These are phyloP conservation scores for Cornus florida DNA, from an alignment of 148 eudicot species.

Conservation along the genomic window DNA sequence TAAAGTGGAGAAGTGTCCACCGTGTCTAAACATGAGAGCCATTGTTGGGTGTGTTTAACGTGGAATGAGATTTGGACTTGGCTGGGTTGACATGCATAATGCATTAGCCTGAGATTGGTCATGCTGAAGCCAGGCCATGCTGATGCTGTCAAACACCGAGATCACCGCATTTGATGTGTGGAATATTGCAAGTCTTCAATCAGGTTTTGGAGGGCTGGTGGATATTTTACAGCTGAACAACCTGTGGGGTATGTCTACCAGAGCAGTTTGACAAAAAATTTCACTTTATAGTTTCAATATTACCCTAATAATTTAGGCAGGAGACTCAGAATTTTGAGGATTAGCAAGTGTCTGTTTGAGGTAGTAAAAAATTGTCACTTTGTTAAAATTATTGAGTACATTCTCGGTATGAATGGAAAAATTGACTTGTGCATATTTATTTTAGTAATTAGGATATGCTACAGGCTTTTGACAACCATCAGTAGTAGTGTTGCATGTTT, in stretches of 20 bases:
- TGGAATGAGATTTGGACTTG: conserved; percentile 9
- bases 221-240: conserved; percentile 17
- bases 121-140: conserved; percentile 33
- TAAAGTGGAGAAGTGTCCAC: conserved; percentile 27
- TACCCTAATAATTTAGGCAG: background rate
- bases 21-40: conserved; percentile 32
- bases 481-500: too few species aligned
- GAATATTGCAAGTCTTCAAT: conserved; percentile 5
- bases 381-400: background rate
- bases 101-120: conserved; percentile 38
- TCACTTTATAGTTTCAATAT: background rate
- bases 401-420: background rate
- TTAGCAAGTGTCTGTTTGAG: background rate
- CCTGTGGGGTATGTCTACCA: conserved; percentile 12
- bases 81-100: conserved; percentile 8
- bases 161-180: conserved; percentile 18
- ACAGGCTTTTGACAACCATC: too few species aligned
- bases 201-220: conserved; percentile 16
- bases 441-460: too few species aligned
- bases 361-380: background rate
- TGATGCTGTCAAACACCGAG: conserved; percentile 12
- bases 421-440: background rate
- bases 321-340: background rate
- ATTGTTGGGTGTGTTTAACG: conserved; percentile 23
- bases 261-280: background rate